Base-by-base conservation (phyloP, 2,329 filamentous ascomycete species). In the Curvularia eragrostidis region DNA sequence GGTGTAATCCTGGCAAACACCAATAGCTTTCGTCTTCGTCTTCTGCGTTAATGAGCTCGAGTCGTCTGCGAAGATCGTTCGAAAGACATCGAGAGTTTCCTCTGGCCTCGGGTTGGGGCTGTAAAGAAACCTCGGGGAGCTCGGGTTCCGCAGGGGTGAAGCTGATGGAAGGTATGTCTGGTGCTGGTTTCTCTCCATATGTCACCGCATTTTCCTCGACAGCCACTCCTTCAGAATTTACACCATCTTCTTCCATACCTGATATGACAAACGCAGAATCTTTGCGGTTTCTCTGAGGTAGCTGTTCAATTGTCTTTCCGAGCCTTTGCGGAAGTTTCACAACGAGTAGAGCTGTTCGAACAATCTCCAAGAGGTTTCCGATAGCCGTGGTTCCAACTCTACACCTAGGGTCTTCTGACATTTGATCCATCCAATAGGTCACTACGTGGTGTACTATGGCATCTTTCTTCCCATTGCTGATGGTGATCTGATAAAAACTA, bases 291-390 rank as follows among this genome's bases (percentile, higher is more conserved):
- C 21, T 41, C 26, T 36, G 23, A 6, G 43, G 18, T 2, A 5
- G 2, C 3, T 39, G 38, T 10, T 15, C 28, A 2, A 39, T 13
- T 2, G 21, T 38, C 10, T 51, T 42, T 13, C 55, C 47, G 5
- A 48, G 28, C 15, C 46, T 26, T 26, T 36, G 19, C 2, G 54
- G 58, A 24, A 61, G 41, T 8, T 47, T 52, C 2, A 61, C 58
- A 3, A 58, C 54, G 1, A 61, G 47, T 13, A 61, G 24, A n/a
- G 30, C 32, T 19, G 23, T 52, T n/a, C 34, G 24, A 7, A 61
- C 58, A 1, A 61, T 12, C 23, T 61, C 54, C 24, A 58, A 30
- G 15, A 61, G 54, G 38, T 61, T 47, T 4, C 54, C 54, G 8
- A 61, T 18, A 1, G 54, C 58, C 5, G 49, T 58, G 18, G n/a